These are phyloP conservation scores for Alternaria metachromatica DNA, from an alignment of 2,329 filamentous ascomycete genomes.

Conservation along the genomic window DNA sequence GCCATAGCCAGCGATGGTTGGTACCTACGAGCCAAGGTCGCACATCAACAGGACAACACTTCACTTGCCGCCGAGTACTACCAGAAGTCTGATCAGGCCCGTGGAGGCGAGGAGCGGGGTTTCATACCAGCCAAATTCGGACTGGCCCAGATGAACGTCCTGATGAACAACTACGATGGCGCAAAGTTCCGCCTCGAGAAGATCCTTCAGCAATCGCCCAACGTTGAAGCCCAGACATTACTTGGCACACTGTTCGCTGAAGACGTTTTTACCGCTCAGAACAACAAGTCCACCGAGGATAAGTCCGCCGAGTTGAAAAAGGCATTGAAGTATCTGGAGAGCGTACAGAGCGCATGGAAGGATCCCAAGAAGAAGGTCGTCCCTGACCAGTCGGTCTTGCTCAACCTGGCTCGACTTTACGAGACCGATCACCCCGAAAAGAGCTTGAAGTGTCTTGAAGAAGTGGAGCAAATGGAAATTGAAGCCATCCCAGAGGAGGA, in stretches of 20 bases:
- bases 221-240: conserved; percentile 87
- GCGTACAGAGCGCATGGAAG: conserved; percentile 87
- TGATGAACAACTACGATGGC: conserved; percentile 84
- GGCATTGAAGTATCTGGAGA: conserved; percentile 82
- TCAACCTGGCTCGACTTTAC: conserved; percentile 91
- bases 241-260: conserved; percentile 92
- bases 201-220: conserved; percentile 84
- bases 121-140: conserved; percentile 96
- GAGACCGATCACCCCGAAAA: conserved; percentile 86
- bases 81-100: conserved; percentile 85
- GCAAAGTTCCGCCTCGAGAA: conserved; percentile 95
- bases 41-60: conserved; percentile 80
- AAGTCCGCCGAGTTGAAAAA: conserved; percentile 86
- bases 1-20: conserved; percentile 96
- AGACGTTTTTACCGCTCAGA: conserved; percentile 84
- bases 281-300: conserved; percentile 78
- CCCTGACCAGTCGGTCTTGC: conserved; percentile 83
- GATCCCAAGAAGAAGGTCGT: conserved; percentile 84
- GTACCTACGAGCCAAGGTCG: conserved; percentile 91
- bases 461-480: conserved; percentile 89
- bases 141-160: conserved; percentile 83
- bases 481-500: conserved; percentile 77
- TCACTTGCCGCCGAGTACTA: conserved; percentile 85
- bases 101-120: conserved; percentile 88
- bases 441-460: conserved; percentile 86